Percentiles rank a stretch among this genome's conserved stretches.
Evolutionary conservation across 768 basidiomycete genomes (phyloP).

Genomic region (Ephemerocybe angulata): DNA sequence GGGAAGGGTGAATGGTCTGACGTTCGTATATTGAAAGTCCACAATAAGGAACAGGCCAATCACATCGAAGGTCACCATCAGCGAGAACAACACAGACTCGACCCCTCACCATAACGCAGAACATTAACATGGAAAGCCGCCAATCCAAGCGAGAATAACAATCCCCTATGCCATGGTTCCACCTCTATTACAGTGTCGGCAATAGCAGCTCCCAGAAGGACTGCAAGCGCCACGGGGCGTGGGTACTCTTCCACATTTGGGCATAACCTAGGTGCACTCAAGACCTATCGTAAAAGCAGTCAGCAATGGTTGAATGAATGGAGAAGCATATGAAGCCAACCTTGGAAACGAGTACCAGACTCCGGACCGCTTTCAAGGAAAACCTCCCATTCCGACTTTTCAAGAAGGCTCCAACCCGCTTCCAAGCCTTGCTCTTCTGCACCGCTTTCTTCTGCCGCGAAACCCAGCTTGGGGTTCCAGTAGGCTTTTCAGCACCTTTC

Average conservation of each 20-base stretch:
- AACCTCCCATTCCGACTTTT: constrained; percentile 3
- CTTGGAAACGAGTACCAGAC: constrained; percentile 14
- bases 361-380: constrained; percentile 5
- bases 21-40: background rate
- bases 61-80: background rate
- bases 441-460: background rate
- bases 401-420: background rate
- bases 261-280: constrained; percentile 12
- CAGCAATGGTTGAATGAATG: background rate
- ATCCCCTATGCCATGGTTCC: constrained; percentile 10
- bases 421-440: background rate
- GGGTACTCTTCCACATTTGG: constrained; percentile 6
- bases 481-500: background rate
- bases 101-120: constrained; percentile 3
- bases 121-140: constrained; percentile 10
- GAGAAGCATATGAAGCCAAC: background rate
- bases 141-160: constrained; percentile 9
- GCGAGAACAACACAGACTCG: background rate
- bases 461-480: background rate
- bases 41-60: background rate
- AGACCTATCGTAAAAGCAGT: constrained; percentile 4
- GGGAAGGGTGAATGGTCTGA: too few relatives aligned
- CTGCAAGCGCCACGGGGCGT: constrained; percentile 3
- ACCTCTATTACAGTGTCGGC: constrained; percentile 11
- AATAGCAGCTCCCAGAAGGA: constrained; percentile 11